These are phyloP conservation scores for Ceratobasidium sp. DNA, from an alignment of 1,284 basidiomycete species.

Conservation along the genomic window DNA sequence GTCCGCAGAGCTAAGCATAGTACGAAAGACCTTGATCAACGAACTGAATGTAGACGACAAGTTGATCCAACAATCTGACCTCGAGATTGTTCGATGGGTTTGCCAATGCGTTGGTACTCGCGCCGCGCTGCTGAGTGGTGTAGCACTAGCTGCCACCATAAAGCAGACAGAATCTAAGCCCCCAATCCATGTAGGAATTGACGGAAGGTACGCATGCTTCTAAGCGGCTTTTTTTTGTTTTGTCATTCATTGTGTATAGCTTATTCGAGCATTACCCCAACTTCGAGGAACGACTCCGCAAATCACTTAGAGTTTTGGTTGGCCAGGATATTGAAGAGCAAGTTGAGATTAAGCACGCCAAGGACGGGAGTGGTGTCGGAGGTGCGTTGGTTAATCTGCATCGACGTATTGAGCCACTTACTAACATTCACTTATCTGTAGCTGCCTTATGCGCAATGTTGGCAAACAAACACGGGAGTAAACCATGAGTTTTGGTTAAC, in stretches of 20 bases:
- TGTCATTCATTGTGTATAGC: slow-evolving; percentile 56
- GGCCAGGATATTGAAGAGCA: slow-evolving; percentile 81
- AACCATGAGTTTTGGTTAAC: neutral
- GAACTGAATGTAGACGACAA: slow-evolving; percentile 29
- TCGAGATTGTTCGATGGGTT: slow-evolving; percentile 85
- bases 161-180: slow-evolving; percentile 75
- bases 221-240: slow-evolving; percentile 41
- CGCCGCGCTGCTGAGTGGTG: slow-evolving; percentile 85
- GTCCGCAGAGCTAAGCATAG: slow-evolving; percentile 51
- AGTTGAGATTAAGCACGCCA: slow-evolving; percentile 90
- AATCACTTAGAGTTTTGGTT: slow-evolving; percentile 78
- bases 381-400: slow-evolving; percentile 64
- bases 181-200: slow-evolving; percentile 82
- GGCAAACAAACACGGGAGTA: slow-evolving; percentile 62
- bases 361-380: slow-evolving; percentile 97
- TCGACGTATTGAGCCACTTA: neutral
- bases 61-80: slow-evolving; percentile 62
- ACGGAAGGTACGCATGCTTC: slow-evolving; percentile 74
- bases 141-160: slow-evolving; percentile 87
- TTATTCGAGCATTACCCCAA: slow-evolving; percentile 91
- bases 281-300: slow-evolving; percentile 79
- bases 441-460: slow-evolving; percentile 81
- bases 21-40: slow-evolving; percentile 18
- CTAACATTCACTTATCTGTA: slow-evolving; percentile 50
- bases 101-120: slow-evolving; percentile 81